Conservation (phyloP, 192 early-diverging fungal species). For the Radiomyces spectabilis region DNA sequence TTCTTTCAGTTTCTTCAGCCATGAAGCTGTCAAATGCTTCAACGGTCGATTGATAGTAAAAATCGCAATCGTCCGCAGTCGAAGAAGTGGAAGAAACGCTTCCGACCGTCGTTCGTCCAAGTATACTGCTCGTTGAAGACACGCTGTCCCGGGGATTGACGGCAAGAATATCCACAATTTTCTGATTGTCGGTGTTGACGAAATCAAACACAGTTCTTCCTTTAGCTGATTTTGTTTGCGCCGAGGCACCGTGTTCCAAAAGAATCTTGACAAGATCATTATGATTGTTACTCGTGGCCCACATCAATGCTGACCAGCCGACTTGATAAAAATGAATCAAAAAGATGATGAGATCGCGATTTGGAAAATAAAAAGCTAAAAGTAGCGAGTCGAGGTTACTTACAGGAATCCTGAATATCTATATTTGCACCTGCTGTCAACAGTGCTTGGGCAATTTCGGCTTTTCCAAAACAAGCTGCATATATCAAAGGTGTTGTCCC, state of each 20-base stretch:
- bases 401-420: constrained; percentile 57
- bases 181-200: constrained; percentile 51
- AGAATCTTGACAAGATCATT: constrained; percentile 66
- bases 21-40: constrained; percentile 21
- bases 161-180: constrained; percentile 49
- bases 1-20: constrained; percentile 20
- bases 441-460: constrained; percentile 62
- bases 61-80: constrained; percentile 17
- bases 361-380: no score
- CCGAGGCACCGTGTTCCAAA: constrained; percentile 68
- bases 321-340: constrained; percentile 25
- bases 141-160: constrained; percentile 29
- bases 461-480: constrained; percentile 82
- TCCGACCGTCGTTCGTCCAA: constrained; percentile 10
- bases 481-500: constrained; percentile 85
- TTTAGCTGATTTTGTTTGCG: constrained; percentile 58
- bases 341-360: no score
- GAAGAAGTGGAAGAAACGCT: constrained; percentile 26
- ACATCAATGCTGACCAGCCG: constrained; percentile 88
- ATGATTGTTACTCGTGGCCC: constrained; percentile 85
- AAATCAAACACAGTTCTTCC: constrained; percentile 77
- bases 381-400: no score
- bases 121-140: constrained; percentile 20
- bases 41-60: constrained; percentile 27
- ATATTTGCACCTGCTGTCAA: constrained; percentile 72